phyloP scores from a whole-genome alignment of 2,329 filamentous ascomycete genomes.

The Colletotrichum tamarilloi region DNA sequence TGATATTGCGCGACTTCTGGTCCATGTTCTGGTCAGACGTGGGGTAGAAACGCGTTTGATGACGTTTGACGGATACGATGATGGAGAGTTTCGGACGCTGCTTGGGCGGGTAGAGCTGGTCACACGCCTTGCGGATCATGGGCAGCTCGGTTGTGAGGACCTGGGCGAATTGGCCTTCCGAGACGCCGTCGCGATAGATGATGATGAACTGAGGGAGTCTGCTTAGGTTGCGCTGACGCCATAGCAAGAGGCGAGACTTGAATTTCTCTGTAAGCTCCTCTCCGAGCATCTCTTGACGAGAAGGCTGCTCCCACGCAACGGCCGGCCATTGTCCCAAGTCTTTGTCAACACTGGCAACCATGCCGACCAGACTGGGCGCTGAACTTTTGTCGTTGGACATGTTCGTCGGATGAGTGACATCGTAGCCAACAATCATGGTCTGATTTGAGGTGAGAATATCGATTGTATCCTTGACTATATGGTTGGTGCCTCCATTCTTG shows the following conservation, averaged over 20 bases:
- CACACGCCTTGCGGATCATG: constrained; percentile 73
- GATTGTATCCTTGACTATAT: constrained; percentile 68
- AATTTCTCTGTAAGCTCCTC: constrained; percentile 70
- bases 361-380: constrained; percentile 81
- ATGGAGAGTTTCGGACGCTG: constrained; percentile 74
- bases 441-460: constrained; percentile 70
- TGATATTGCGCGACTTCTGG: constrained; percentile 70
- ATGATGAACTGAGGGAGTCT: constrained; percentile 78
- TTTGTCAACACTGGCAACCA: constrained; percentile 81
- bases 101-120: constrained; percentile 62
- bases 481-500: constrained; percentile 80
- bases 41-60: constrained; percentile 89
- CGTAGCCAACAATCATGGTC: constrained; percentile 90
- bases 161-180: constrained; percentile 81
- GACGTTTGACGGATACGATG: constrained; percentile 86
- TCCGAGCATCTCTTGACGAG: constrained; percentile 54
- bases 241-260: constrained; percentile 72
- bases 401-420: constrained; percentile 88
- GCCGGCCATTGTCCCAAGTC: constrained; percentile 83
- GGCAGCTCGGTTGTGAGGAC: constrained; percentile 78
- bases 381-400: constrained; percentile 63
- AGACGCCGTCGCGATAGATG: constrained; percentile 90
- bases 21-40: constrained; percentile 60
- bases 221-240: constrained; percentile 67
- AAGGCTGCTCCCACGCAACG: constrained; percentile 72